phyloP scores from a whole-genome alignment of 805 yeast species.

The Saccharomycopsis sp. region DNA sequence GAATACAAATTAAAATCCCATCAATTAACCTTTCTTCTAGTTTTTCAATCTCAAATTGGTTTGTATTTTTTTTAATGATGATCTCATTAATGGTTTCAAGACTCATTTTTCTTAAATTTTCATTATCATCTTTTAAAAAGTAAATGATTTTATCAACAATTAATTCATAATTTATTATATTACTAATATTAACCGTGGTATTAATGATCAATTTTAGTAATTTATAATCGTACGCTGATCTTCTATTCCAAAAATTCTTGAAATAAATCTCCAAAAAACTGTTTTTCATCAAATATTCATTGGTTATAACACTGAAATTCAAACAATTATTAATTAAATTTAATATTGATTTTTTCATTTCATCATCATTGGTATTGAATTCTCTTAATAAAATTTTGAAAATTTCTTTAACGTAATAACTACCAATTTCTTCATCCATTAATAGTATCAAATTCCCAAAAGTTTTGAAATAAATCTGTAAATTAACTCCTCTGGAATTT shows the following conservation, averaged over 20 bases:
- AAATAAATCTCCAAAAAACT: slow-evolving; percentile 47
- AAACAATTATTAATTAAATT: slow-evolving; percentile 53
- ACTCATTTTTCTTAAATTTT: slow-evolving; percentile 68
- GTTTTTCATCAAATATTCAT: slow-evolving; percentile 40
- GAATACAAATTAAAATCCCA: slow-evolving; percentile 71
- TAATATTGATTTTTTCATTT: slow-evolving; percentile 68
- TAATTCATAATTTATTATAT: slow-evolving; percentile 53
- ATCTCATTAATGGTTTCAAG: slow-evolving; percentile 51
- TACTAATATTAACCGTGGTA: slow-evolving; percentile 58
- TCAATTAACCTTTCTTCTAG: slow-evolving; percentile 63
- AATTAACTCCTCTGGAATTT: slow-evolving; percentile 63
- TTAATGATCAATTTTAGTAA: slow-evolving; percentile 53
- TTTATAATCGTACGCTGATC: slow-evolving; percentile 62
- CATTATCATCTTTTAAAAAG: slow-evolving; percentile 72
- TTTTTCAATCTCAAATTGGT: slow-evolving; percentile 52
- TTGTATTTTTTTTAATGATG: slow-evolving; percentile 33
- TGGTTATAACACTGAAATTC: no score
- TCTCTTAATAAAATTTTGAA: slow-evolving; percentile 60
- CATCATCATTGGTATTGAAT: slow-evolving; percentile 76
- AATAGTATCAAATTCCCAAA: slow-evolving; percentile 74
- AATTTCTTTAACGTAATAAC: slow-evolving; percentile 67
- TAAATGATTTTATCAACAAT: slow-evolving; percentile 47
- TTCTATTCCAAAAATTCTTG: slow-evolving; percentile 68
- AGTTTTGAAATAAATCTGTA: slow-evolving; percentile 69
- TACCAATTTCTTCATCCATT: slow-evolving; percentile 76